Evolutionary conservation across 2,329 filamentous ascomycete genomes (phyloP).

Genomic region (Cordyceps tenuipes): DNA sequence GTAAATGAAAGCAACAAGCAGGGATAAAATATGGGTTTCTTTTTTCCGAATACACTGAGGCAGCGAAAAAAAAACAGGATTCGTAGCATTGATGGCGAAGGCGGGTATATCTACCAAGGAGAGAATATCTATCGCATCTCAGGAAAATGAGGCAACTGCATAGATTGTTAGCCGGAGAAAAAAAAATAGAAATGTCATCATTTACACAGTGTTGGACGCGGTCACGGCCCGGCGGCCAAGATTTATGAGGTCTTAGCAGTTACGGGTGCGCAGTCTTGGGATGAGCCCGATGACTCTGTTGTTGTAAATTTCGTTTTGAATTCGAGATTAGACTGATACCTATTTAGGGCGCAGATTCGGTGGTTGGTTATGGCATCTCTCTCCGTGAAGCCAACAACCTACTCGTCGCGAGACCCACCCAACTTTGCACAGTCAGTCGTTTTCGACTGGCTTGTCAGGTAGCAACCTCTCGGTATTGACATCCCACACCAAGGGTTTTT

Average conservation of each 20-base stretch:
- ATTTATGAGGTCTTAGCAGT: background rate
- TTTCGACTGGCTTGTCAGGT: background rate
- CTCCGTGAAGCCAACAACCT: no score
- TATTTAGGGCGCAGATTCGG: background rate
- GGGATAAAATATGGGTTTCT: conserved; percentile 3
- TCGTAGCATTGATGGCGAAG: background rate
- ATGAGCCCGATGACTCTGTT: background rate
- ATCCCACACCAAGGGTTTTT: background rate
- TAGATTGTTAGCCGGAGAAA: conserved; percentile 5
- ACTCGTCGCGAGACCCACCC: background rate
- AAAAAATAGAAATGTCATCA: conserved; percentile 8
- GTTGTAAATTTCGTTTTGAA: background rate
- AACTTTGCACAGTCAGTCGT: background rate
- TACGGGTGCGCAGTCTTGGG: background rate
- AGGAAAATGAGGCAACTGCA: conserved; percentile 2
- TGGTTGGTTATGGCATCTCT: background rate
- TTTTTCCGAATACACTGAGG: conserved; percentile 6
- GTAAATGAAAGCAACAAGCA: conserved; percentile 18
- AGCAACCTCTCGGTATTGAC: background rate
- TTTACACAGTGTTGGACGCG: background rate
- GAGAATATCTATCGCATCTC: conserved; percentile 8
- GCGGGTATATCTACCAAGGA: background rate
- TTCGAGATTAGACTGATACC: background rate
- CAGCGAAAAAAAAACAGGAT: background rate
- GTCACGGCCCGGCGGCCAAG: no score